Conservation (phyloP, 2,329 filamentous ascomycete species). For the Penicillium verrucosum region DNA sequence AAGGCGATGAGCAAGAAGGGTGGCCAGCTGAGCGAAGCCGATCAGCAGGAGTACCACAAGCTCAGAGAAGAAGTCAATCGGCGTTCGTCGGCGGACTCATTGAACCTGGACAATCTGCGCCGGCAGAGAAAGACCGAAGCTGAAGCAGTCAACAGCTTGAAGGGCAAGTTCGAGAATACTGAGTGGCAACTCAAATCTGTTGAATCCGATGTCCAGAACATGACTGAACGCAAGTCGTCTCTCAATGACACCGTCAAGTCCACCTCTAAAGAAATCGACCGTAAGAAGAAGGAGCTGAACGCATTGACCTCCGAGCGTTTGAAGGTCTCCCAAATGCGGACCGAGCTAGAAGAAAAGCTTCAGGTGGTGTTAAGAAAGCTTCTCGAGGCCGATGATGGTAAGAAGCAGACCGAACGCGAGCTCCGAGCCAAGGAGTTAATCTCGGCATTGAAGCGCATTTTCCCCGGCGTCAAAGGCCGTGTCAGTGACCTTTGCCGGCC, state of each 20-base stretch:
- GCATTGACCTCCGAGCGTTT: constrained; percentile 78
- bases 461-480: constrained; percentile 84
- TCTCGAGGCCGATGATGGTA: constrained; percentile 79
- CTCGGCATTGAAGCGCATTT: constrained; percentile 81
- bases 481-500: constrained; percentile 90
- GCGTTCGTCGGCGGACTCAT: constrained; percentile 74
- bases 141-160: constrained; percentile 83
- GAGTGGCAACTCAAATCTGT: constrained; percentile 71
- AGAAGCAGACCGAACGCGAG: constrained; percentile 81
- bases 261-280: constrained; percentile 71
- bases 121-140: constrained; percentile 89
- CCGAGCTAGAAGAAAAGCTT: constrained; percentile 89
- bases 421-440: constrained; percentile 76
- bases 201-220: constrained; percentile 65
- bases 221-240: constrained; percentile 65
- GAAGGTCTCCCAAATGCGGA: constrained; percentile 74
- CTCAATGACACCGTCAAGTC: constrained; percentile 63
- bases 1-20: constrained; percentile 83
- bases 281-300: constrained; percentile 89
- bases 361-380: constrained; percentile 76
- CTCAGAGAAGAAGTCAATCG: constrained; percentile 82
- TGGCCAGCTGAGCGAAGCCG: constrained; percentile 76
- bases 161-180: constrained; percentile 78
- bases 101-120: constrained; percentile 78
- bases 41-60: constrained; percentile 84